Evolutionary conservation across 495 filamentous ascomycete species (phyloP), one percentile per base, ranked within the genome.

Genomic region (Penicillium odoratum): DNA sequence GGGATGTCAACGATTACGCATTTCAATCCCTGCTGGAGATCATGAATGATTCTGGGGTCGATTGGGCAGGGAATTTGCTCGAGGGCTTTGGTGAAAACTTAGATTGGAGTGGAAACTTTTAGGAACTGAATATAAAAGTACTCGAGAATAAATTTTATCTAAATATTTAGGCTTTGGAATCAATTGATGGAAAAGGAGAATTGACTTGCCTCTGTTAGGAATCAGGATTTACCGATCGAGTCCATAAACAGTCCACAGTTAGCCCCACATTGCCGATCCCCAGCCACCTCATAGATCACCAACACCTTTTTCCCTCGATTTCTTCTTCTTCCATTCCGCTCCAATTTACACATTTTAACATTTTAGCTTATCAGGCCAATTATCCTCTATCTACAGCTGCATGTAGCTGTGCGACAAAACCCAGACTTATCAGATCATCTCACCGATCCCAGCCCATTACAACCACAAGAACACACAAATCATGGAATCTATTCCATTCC

Each of bases 21-120:
- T 53, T 64, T 18, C 61, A 64, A 18, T 61, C 58, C 10, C 29
- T 64, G 7, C 46, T 64, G 5, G 58, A 64, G 21, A 34, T 64
- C 13, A 61, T 64, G 58, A 64, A 64, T 49, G 53, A 64, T 43
- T 59, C 61, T 10, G 61, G 61, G 3, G 58, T 64, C 5, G 61
- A 64, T 28, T 64, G 61, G 61, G 57, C 61, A n/a, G 61, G 61
- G 15, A 64, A 48, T 28, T 45, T 64, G 42, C 43, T 61, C n/a
- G 51, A 51, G 4, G 47, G 33, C 4, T 51, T 51, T 15, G 55
- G 48, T 3, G 47, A 52, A 4, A 51, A 46, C 11, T 8, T 47
- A 4, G 61, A 56, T 3, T 61, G 53, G 58, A 56, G 21, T 21
- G 21, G 21, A 21, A 21, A 21, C 2, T 21, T 21, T 21, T 21